Base-by-base conservation (phyloP, 73 alveolate species). In the Blepharisma japonicum region DNA sequence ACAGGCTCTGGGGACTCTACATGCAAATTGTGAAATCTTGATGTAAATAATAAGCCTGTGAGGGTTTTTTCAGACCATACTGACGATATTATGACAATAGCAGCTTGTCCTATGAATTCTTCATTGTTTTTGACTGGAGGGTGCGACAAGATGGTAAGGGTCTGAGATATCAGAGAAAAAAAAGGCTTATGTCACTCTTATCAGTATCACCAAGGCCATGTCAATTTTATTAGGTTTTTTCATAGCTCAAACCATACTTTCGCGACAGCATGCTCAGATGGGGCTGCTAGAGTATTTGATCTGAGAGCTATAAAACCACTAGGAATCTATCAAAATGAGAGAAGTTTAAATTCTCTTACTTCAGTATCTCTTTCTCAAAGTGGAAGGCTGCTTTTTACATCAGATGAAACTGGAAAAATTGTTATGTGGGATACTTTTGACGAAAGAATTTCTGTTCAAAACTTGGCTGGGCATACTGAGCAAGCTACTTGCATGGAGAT, bases 1-100 rank as follows among this genome's bases (percentile, higher is more conserved):
- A 56, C 72, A 9, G 45, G 45, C 20, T 56, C 72, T 7, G 72
- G 72, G 42, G 72, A 56, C 45, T 7, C 25, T 14, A 20, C 20
- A 20, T 9, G 20, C 6, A 56, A 56, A 56, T 38, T 56, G 8
- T 56, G 72, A 38, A 6, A 8, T 14, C 9, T 56, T 14, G 45
- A 56, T 7, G 47, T 38, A 56, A 14, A 8, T 7, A 6, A 8
- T 7, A 38, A 56, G 18, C 72, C 72, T 9, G 9, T 56, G 6
- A 7, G 72, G 42, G 45, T 56, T 20, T 56, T 56, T 56, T 8
- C 25, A 56, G 72, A 7, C 9, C 72, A 56, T 56, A 9, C 25
- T 7, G 72, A 56, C 7, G 72, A 56, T 56, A 20, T 56, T 7
- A 7, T 56, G 20, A 20, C 45, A 14, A 8, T 56, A 7, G 72